A percentile compares a stretch with the other conserved stretches of the same genome.
Evolutionary conservation across 495 filamentous ascomycete species (phyloP).

Genomic region (Aspergillus sparsus): DNA sequence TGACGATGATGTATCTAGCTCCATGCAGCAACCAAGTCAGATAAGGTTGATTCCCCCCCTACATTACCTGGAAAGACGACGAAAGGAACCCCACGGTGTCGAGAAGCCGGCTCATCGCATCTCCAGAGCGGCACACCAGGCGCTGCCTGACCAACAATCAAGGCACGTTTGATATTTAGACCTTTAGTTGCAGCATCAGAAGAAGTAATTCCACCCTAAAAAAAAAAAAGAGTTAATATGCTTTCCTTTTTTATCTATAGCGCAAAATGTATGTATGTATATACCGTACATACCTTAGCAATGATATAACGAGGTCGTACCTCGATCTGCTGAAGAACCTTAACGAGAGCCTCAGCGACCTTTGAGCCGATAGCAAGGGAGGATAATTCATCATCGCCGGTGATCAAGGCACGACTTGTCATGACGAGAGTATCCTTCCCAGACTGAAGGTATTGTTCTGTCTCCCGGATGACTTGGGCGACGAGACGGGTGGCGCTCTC

Average conservation of each 20-base stretch:
- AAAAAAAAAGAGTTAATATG: background rate
- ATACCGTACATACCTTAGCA: conserved; percentile 43
- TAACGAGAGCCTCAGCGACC: conserved; percentile 49
- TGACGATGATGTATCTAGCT: conserved; percentile 19
- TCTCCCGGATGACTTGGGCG: conserved; percentile 28
- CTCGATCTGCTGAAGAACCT: conserved; percentile 42
- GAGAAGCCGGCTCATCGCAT: conserved; percentile 50
- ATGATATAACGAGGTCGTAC: conserved; percentile 54
- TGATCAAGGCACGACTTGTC: conserved; percentile 54
- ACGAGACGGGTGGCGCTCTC: conserved; percentile 29
- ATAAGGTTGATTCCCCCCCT: conserved; percentile 50
- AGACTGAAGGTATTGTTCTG: conserved; percentile 29
- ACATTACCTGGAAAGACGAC: conserved; percentile 62
- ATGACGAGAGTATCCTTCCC: conserved; percentile 53
- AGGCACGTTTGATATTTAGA: conserved; percentile 52
- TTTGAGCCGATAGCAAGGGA: conserved; percentile 47
- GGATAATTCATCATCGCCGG: conserved; percentile 44
- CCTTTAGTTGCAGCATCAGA: conserved; percentile 57
- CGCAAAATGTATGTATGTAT: background rate
- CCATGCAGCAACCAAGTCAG: conserved; percentile 43
- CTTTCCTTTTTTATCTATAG: background rate
- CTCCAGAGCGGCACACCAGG: conserved; percentile 58
- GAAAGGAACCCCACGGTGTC: conserved; percentile 49
- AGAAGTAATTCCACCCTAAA: conserved; percentile 54
- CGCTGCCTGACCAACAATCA: conserved; percentile 54